Evolutionary conservation across 2,329 filamentous ascomycete species (phyloP), one percentile per base, ranked within the genome.

Genomic region (Ceratocystis albifundus): DNA sequence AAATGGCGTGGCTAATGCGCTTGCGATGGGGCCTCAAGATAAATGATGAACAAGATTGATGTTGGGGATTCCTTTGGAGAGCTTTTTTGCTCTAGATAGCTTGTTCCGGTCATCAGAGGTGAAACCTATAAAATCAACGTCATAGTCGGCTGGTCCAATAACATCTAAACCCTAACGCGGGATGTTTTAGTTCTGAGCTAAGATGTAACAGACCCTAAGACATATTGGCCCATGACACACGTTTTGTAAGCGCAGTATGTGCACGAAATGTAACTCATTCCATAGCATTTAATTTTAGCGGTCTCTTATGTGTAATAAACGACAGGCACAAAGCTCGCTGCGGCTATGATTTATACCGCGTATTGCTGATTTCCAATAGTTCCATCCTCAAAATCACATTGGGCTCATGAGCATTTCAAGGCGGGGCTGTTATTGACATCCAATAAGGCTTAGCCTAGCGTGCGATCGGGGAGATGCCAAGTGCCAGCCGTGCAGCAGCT

Each of bases 51-150:
- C 3, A 32, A 20, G 30, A 41, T 36, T 25, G 25, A 1, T 59
- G 28, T 59, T 59, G 55, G 55, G 28, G 55, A 59, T 59, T 30
- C 28, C 17, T 32, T 36, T 17, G 2, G 3, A 17, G 28, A 59
- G 55, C 55, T 59, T 36, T 36, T 32, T 36, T 32, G 17, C 25
- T 59, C 32, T 12, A 59, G 28, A 59, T 59, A 59, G 55, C 55
- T 59, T 59, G 25, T 59, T 59, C 55, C 55, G 55, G 55, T 17
- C 55, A 59, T 36, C 4, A 8, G 12, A 30, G 17, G 15, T 59
- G 36, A 59, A 59, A 22, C 12, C 28, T 20, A 59, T 59, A n/a
- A 17, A 25, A 59, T 36, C 53, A 59, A 59, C 55, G 55, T 59
- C 55, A 59, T 59, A 22, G 28, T 15, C 3, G 55, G 5, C 28